Conservation (phyloP, 768 basidiomycete species). For the Boletus coccyginus region DNA sequence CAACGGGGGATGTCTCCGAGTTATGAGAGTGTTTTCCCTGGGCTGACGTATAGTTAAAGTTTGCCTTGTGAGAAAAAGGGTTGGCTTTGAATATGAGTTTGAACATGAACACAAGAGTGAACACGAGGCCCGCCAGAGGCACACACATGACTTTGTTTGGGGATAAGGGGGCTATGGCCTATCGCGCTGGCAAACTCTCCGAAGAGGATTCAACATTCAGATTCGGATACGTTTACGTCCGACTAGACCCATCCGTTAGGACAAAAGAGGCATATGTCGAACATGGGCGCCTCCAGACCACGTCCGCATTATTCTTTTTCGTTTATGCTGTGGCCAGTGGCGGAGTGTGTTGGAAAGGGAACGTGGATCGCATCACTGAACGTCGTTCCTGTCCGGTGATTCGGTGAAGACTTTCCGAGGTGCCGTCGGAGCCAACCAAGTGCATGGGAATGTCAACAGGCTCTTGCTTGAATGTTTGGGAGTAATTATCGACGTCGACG, state of each 20-base stretch:
- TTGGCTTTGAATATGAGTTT: slow-evolving; percentile 4
- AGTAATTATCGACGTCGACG: background rate
- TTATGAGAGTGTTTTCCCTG: slow-evolving; percentile 8
- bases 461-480: background rate
- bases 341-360: background rate
- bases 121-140: slow-evolving; percentile 34
- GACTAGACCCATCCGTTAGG: background rate
- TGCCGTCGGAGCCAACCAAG: background rate
- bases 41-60: slow-evolving; percentile 19
- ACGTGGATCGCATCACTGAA: background rate
- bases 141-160: slow-evolving; percentile 19
- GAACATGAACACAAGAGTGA: background rate
- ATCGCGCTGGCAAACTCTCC: slow-evolving; percentile 1
- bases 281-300: background rate
- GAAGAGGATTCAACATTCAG: background rate
- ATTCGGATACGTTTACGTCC: background rate
- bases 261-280: background rate
- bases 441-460: background rate
- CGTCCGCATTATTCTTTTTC: background rate
- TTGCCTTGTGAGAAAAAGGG: slow-evolving; percentile 12
- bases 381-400: background rate
- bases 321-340: background rate
- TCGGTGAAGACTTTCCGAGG: slow-evolving; percentile 9
- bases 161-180: slow-evolving; percentile 13
- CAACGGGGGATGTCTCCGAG: background rate